Base-by-base conservation (phyloP, 495 filamentous ascomycete species). In the Lasiosphaeria ovina region DNA sequence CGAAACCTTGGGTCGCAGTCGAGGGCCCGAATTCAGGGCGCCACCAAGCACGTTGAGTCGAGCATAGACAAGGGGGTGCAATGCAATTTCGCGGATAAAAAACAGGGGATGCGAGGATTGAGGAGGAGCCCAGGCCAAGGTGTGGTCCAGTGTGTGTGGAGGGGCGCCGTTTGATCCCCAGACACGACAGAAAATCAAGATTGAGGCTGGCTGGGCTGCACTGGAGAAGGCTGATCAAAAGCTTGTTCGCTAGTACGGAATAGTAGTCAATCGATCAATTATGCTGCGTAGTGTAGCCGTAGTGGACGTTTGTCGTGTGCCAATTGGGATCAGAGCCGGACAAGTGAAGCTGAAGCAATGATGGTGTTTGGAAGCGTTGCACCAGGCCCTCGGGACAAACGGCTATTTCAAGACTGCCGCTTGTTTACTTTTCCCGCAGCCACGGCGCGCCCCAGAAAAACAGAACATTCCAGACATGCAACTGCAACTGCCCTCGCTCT, bases 1-100 rank as follows among this genome's bases (percentile, higher is more conserved):
- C 24, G 24, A 24, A 24, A 24, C 24, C 24, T 24, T 24, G 24
- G 24, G 24, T 2, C 24, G 24, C 24, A 31, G 16, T 31, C 57
- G 49, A 32, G 34, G 11, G 48, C 56, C 55, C 55, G 58, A 56
- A 34, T 17, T n/a, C 52, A 42, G 35, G 59, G 47, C 55, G 59
- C 51, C 56, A 59, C 55, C 35, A 59, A 33, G 50, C 24, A 47
- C 40, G 45, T 24, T 24, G 50, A 42, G 55, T 51, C 36, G 62
- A 47, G 54, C 51, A 54, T 32, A 54, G 51, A 62, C 52, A 59
- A 57, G 64, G 54, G 57, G 24, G n/a, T 50, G n/a, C 51, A 63
- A 56, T 61, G 66, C 68, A 72, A 72, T 72, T 67, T 72, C 68
- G 62, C 70, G 64, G 63, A 54, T 67, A 67, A 66, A 62, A 62